Evolutionary conservation across 805 yeast genomes (phyloP).

Genomic region (Spathaspora boniae): DNA sequence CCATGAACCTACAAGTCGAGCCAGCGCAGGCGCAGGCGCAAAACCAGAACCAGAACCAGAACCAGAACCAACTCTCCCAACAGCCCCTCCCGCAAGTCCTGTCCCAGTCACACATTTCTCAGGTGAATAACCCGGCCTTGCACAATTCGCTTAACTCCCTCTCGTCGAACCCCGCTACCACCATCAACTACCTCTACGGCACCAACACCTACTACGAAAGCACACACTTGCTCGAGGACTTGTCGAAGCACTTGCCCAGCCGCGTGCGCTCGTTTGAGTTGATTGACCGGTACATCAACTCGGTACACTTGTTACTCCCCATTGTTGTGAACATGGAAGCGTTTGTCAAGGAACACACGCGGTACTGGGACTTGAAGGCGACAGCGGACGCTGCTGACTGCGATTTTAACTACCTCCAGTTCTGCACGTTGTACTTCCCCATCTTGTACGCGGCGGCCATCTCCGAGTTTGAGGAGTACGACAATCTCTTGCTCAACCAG

Average conservation of each 20-base stretch:
- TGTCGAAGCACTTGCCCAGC: slow-evolving; percentile 45
- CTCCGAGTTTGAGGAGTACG: slow-evolving; percentile 57
- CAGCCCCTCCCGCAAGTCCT: background rate
- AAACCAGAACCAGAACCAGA: slow-evolving; percentile 1
- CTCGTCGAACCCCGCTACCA: slow-evolving; percentile 20
- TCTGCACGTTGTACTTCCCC: slow-evolving; percentile 49
- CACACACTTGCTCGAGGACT: slow-evolving; percentile 29
- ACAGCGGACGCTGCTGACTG: slow-evolving; percentile 14
- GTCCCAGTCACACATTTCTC: slow-evolving; percentile 2
- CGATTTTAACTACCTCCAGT: slow-evolving; percentile 39
- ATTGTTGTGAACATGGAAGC: slow-evolving; percentile 44
- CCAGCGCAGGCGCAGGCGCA: background rate
- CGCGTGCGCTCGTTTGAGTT: slow-evolving; percentile 45
- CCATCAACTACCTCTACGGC: slow-evolving; percentile 32
- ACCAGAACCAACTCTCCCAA: slow-evolving; percentile 2
- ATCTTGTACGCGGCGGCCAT: slow-evolving; percentile 56
- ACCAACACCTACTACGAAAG: slow-evolving; percentile 38
- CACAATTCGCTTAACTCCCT: slow-evolving; percentile 27
- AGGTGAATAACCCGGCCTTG: slow-evolving; percentile 20
- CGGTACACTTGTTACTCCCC: slow-evolving; percentile 57
- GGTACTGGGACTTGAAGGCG: slow-evolving; percentile 39
- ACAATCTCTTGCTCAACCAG: slow-evolving; percentile 42
- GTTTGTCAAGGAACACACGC: slow-evolving; percentile 44
- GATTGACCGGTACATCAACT: slow-evolving; percentile 45
- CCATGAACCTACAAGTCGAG: background rate